These are phyloP conservation scores for Nitzschia palea DNA, from an alignment of 108 stramenopile genomes.

Conservation along the genomic window DNA sequence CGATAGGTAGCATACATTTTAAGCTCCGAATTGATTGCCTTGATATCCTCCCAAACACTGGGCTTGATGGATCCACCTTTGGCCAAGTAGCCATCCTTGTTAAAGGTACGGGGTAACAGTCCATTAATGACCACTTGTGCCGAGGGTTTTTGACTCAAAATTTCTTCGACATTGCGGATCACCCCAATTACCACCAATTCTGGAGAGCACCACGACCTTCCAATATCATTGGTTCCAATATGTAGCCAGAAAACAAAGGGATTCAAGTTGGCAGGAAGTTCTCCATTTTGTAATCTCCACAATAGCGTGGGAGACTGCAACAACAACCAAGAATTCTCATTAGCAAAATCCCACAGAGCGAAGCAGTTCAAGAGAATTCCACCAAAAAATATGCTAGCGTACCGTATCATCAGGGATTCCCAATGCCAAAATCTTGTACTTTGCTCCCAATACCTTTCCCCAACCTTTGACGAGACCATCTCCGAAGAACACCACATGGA, in stretches of 20 bases:
- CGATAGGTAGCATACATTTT: constrained; percentile 13
- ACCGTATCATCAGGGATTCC: constrained; percentile 71
- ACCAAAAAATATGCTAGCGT: neutral
- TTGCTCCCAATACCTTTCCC: constrained; percentile 36
- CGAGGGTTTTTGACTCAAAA: constrained; percentile 39
- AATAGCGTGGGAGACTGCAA: constrained; percentile 47
- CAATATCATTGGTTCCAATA: constrained; percentile 71
- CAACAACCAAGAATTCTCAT: neutral
- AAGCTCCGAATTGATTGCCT: constrained; percentile 34
- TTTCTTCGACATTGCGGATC: constrained; percentile 56
- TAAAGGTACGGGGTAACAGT: constrained; percentile 44
- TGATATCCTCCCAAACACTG: constrained; percentile 35
- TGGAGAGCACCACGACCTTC: constrained; percentile 53
- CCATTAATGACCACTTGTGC: constrained; percentile 59
- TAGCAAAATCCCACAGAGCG: no score
- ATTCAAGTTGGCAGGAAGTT: constrained; percentile 51
- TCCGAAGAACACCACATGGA: constrained; percentile 72
- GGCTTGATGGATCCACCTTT: constrained; percentile 4
- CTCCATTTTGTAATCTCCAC: constrained; percentile 71
- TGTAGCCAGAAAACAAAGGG: constrained; percentile 39
- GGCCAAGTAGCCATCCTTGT: constrained; percentile 15
- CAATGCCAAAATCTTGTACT: constrained; percentile 54
- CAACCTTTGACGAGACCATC: constrained; percentile 57
- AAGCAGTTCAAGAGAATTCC: no score
- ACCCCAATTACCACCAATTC: constrained; percentile 59